Evolutionary conservation across 495 filamentous ascomycete genomes (phyloP), one percentile per base, ranked within the genome.

Genomic region (Choiromyces venosus): DNA sequence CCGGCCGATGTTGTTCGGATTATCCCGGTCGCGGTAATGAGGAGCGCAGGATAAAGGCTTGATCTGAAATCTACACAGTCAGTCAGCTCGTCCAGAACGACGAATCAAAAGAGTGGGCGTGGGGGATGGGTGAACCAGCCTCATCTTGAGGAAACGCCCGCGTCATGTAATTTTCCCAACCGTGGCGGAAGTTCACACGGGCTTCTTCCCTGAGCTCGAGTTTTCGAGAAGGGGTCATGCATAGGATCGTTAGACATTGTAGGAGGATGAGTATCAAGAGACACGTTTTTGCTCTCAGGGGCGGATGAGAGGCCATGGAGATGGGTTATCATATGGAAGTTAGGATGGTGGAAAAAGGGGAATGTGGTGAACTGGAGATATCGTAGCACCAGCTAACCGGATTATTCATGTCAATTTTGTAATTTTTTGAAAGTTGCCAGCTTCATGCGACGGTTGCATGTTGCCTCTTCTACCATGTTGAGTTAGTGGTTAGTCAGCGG

Each of bases 141-240:
- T 99, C 95, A 80, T 99, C 95, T 84, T 97, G 95, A 40, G 95
- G 95, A 79, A 98, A 99, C 68, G 96, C 96, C 80, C 94, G 87
- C 66, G 88, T 85, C 87, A 97, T 92, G 84, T 99, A 99, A 81
- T 93, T 97, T 80, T 96, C 90, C 85, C 90, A 99, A 71, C 95
- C 95, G 83, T 99, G 96, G 79, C 95, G 97, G 85, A 99, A 98
- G 87, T 97, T 93, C 73, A 90, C 88, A 70, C 93, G 89, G 56
- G 94, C 93, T 82, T 97, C 93, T 80, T 88, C 88, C 40, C 86
- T 84, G 69, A 89, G 81, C 61, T 85, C 82, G 67, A 82, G 81
- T 66, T 88, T 82, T 73, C 84, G 85, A 70, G 77, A 80, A n/a
- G 83, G 82, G 37, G 83, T 84, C 87, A 89, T 89, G 72, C 85